A percentile compares a stretch with the other conserved stretches of the same genome.
These are phyloP conservation scores for Cyclotella baltica DNA, from an alignment of 108 stramenopile species.

Conservation along the genomic window DNA sequence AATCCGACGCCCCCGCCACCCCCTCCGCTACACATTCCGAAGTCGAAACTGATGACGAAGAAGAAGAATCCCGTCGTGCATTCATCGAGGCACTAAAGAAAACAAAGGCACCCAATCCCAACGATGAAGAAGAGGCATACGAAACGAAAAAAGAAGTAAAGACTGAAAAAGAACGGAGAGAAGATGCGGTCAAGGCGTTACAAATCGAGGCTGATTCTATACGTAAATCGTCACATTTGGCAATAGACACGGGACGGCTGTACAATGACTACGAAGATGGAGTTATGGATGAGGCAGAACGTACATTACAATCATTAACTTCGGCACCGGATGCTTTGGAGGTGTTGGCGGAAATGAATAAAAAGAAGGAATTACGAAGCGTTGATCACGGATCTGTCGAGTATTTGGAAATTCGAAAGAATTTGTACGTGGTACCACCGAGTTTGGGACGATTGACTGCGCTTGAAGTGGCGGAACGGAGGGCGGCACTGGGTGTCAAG, in stretches of 20 bases:
- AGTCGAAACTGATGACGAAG: conserved; percentile 65
- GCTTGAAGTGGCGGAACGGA: conserved; percentile 73
- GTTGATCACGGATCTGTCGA: conserved; percentile 94
- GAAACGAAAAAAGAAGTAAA: conserved; percentile 73
- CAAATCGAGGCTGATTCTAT: conserved; percentile 77
- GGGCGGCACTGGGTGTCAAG: conserved; percentile 86
- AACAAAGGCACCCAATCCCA: conserved; percentile 47
- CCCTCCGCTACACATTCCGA: conserved; percentile 31
- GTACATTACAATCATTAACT: conserved; percentile 76
- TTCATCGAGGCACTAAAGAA: conserved; percentile 84
- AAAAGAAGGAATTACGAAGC: conserved; percentile 94
- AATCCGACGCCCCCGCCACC: conserved; percentile 58
- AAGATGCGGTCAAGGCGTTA: conserved; percentile 68
- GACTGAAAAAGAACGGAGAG: conserved; percentile 86
- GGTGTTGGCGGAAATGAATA: conserved; percentile 89
- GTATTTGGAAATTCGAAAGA: conserved; percentile 93
- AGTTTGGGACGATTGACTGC: conserved; percentile 67
- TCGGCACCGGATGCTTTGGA: conserved; percentile 89
- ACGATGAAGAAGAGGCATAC: conserved; percentile 29
- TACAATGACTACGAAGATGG: conserved; percentile 85
- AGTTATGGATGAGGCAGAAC: conserved; percentile 95
- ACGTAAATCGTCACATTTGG: conserved; percentile 57
- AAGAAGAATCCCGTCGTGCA: conserved; percentile 86
- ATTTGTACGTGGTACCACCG: conserved; percentile 94
- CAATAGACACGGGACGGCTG: conserved; percentile 78